Conservation (phyloP, 257 asterid species). For the Solanum pinnatisectum region DNA sequence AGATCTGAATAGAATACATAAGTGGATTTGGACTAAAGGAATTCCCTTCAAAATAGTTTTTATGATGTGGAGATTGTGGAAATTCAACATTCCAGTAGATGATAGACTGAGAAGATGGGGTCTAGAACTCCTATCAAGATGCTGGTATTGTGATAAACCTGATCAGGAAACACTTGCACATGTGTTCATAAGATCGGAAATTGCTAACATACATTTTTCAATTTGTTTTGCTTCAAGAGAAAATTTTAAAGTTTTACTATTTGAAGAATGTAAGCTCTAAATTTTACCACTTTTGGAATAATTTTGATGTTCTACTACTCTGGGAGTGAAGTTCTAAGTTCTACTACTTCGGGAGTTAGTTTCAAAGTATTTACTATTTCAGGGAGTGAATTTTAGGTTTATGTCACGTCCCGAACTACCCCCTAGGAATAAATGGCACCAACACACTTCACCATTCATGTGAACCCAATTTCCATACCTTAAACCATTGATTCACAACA, state of each 20-base stretch:
- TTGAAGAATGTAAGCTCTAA: not conserved
- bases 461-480: not conserved
- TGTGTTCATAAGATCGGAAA: too few relatives aligned
- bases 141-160: too few relatives aligned
- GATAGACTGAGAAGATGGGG: too few relatives aligned
- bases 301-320: not conserved
- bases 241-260: not conserved
- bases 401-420: not conserved
- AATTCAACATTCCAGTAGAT: too few relatives aligned
- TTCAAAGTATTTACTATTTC: not conserved
- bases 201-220: not conserved
- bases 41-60: too few relatives aligned
- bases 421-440: not conserved
- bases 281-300: not conserved
- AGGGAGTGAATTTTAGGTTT: not conserved
- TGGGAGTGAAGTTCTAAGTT: too few relatives aligned
- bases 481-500: not conserved
- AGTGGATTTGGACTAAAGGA: too few relatives aligned
- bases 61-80: too few relatives aligned
- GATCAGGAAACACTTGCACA: too few relatives aligned
- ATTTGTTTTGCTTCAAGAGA: too few relatives aligned
- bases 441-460: not conserved
- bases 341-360: not conserved
- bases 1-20: too few relatives aligned
- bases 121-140: too few relatives aligned